Base-by-base conservation (phyloP, 768 basidiomycete species). In the Mrakia frigida region DNA sequence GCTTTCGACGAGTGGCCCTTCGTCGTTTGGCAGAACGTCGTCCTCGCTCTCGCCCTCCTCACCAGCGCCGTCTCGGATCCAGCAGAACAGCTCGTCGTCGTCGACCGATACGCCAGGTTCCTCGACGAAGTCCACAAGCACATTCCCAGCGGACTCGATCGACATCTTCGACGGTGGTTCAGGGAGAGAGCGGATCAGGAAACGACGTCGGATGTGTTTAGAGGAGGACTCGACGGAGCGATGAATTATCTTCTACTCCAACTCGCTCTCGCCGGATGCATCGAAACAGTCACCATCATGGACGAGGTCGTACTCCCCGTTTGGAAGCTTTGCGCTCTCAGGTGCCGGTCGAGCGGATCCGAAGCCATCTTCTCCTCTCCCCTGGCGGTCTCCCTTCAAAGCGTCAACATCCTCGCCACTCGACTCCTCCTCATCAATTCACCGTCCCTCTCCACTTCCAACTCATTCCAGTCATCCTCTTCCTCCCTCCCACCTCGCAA, bases 11-110 rank as follows among this genome's bases (percentile, higher is more conserved):
- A 69, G 23, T 75, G 74, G 74, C 52, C 74, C 5, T 69, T 21
- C 65, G 35, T 75, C 63, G 74, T 74, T 25, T 75, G 74, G 74
- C 52, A 68, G 35, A 39, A 67, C 50, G 43, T 75, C 63, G 74
- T 69, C 31, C 69, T 75, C 52, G 74, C 67, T 7, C n/a, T 75
- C 37, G 74, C 41, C 41, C 59, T 53, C 33, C 60, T 75, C 18
- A 56, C 74, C 21, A 68, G 52, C 37, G 63, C 61, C 4, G 63
- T 68, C 21, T 67, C 52, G 21, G 67, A 69, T 56, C 74, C 50
- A 16, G 18, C 56, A 23, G 74, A 75, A 21, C 52, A 59, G 6
- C 13, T 46, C 18, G n/a, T 41, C 28, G 59, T 75, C 28, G 41
- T 75, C 23, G 41, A 59, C 23, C 65, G 74, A 14, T 75, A 70